Conservation (phyloP, 352 stramenopile species). For the Phytophthora hibernalis region DNA sequence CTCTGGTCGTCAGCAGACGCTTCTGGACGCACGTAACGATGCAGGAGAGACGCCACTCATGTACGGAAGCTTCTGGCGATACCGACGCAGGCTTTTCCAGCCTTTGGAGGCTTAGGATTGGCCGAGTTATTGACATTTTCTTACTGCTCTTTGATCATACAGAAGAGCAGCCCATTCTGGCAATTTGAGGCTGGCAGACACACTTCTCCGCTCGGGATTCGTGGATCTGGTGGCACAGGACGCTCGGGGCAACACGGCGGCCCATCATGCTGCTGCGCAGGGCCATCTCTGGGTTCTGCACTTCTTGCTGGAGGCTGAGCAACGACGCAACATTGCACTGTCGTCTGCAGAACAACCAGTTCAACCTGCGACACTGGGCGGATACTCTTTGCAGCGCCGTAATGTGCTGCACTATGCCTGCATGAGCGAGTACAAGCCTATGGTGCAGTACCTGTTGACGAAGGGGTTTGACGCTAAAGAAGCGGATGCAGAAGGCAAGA, state of each 20-base stretch:
- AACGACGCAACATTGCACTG: constrained; percentile 29
- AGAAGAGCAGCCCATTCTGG: constrained; percentile 76
- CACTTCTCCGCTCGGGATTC: constrained; percentile 57
- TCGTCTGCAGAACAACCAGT: constrained; percentile 27
- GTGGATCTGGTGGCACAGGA: constrained; percentile 66
- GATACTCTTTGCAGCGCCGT: constrained; percentile 41
- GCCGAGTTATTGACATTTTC: constrained; percentile 20
- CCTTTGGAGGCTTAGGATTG: background rate
- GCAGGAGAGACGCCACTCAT: constrained; percentile 81
- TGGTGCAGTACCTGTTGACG: constrained; percentile 73
- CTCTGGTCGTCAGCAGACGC: constrained; percentile 26
- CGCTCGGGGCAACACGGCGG: constrained; percentile 64
- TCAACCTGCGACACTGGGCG: constrained; percentile 35
- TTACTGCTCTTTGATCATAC: background rate
- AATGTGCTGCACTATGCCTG: constrained; percentile 72
- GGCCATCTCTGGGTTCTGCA: constrained; percentile 82
- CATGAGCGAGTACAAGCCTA: constrained; percentile 63
- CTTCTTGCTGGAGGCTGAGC: constrained; percentile 66
- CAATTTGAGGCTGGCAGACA: constrained; percentile 69
- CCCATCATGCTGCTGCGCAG: constrained; percentile 73
- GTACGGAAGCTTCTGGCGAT: constrained; percentile 24
- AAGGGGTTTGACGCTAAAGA: constrained; percentile 62
- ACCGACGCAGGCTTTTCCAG: background rate
- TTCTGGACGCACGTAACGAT: constrained; percentile 67
- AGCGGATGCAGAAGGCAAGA: constrained; percentile 51